Conservation (phyloP, 345 rosid genomes). For the Excoecaria agallocha region DNA sequence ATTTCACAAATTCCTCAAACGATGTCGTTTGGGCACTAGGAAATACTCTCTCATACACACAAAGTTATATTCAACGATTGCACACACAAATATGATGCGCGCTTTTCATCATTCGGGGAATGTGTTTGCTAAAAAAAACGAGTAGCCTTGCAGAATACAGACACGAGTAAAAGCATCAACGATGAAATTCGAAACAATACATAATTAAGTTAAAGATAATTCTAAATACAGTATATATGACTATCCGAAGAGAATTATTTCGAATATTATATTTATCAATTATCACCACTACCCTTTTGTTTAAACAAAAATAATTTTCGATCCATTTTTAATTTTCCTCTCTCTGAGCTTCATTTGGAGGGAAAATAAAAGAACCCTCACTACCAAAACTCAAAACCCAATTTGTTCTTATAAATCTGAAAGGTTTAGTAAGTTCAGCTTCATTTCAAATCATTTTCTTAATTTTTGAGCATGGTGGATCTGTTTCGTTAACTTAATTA, state of each 20-base stretch:
- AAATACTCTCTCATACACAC: background rate
- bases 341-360: conserved; percentile 36
- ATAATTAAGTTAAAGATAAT: background rate
- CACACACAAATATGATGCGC: background rate
- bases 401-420: conserved; percentile 15
- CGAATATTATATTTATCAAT: conserved; percentile 15
- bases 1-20: background rate
- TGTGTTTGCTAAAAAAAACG: background rate
- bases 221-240: background rate
- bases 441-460: background rate
- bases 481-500: background rate
- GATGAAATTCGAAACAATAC: background rate
- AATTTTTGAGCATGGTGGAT: background rate
- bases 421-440: conserved; percentile 8
- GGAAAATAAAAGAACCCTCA: conserved; percentile 23
- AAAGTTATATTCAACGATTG: too few species aligned
- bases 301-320: conserved; percentile 28
- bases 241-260: background rate
- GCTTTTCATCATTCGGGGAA: too few species aligned
- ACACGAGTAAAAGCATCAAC: background rate
- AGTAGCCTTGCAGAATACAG: background rate
- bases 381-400: background rate
- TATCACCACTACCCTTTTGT: conserved; percentile 1
- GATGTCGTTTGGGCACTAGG: conserved; percentile 7
- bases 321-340: conserved; percentile 41